phyloP scores from a whole-genome alignment of 2,329 filamentous ascomycete genomes.

The Fusarium burgessii region DNA sequence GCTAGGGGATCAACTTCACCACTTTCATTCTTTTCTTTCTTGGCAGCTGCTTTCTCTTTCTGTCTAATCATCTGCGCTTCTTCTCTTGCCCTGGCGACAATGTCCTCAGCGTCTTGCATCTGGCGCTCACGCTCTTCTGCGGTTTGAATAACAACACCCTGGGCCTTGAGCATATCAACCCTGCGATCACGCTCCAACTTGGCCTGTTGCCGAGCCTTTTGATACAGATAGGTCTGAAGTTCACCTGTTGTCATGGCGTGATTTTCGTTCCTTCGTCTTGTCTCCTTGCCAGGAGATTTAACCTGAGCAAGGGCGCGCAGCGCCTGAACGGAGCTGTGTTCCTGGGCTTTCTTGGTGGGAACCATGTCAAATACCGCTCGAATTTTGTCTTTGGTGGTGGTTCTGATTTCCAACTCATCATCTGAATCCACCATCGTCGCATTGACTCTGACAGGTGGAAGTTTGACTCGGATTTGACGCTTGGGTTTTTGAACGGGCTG shows the following conservation, averaged over 20 bases:
- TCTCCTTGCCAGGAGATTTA: slow-evolving; percentile 69
- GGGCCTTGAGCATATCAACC: slow-evolving; percentile 80
- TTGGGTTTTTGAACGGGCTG: slow-evolving; percentile 51
- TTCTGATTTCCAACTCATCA: slow-evolving; percentile 74
- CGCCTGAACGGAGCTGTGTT: slow-evolving; percentile 72
- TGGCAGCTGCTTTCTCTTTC: slow-evolving; percentile 79
- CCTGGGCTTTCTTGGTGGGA: slow-evolving; percentile 71
- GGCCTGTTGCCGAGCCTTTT: slow-evolving; percentile 83
- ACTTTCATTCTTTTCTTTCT: slow-evolving; percentile 67
- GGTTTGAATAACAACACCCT: slow-evolving; percentile 85
- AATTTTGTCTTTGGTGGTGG: slow-evolving; percentile 62
- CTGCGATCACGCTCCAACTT: slow-evolving; percentile 80
- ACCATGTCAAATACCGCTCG: slow-evolving; percentile 77
- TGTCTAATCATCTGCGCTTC: slow-evolving; percentile 82
- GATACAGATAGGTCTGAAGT: slow-evolving; percentile 75
- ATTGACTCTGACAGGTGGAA: slow-evolving; percentile 58
- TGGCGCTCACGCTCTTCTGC: slow-evolving; percentile 87
- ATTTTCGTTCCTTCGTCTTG: slow-evolving; percentile 58
- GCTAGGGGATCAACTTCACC: slow-evolving; percentile 63
- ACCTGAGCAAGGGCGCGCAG: slow-evolving; percentile 82
- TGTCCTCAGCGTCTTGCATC: slow-evolving; percentile 85
- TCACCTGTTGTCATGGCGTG: slow-evolving; percentile 75
- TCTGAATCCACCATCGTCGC: slow-evolving; percentile 59
- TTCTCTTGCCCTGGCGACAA: slow-evolving; percentile 84
- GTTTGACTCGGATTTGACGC: slow-evolving; percentile 64